Evolutionary conservation across 148 eudicot species (phyloP), one percentile per base, ranked within the genome.

Genomic region (Dysphania ambrosioides): DNA sequence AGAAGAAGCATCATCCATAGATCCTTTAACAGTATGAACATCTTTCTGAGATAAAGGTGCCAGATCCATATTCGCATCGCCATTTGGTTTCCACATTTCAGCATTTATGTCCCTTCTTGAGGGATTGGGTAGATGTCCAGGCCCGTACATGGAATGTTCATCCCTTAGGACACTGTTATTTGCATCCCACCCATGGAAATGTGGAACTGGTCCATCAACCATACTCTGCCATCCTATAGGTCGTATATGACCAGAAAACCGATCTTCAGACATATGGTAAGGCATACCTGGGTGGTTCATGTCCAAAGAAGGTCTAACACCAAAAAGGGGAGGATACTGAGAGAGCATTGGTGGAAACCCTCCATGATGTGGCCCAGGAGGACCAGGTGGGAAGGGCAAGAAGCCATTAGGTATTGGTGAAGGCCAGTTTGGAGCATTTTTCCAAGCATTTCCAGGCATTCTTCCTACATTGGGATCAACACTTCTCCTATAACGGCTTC

Each of bases 341-440:
- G 83, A 86, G 80, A 94, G 77, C 41, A 87, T 82, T 0, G 97
- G 88, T 75, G 88, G 98, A 78, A 88, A 92, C 65, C 81, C 88
- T 15, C 87, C 84, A 66, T 89, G 92, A 72, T 89, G 91, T 55
- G 93, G 96, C 68, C 87, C 91, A 72, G 88, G 84, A 69, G 86
- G 83, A 26, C 86, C 86, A 36, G 79, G 96, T n/a, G 87, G 93
- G 77, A 86, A 94, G 56, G 98, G 96, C 68, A 90, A 82, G 75
- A 85, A 90, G 40, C 98, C 96, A 82, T 90, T 90, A 65, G 90
- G 72, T 79, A 90, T 56, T 16, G 93, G 92, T 29, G 97, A 82
- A 75, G 96, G 92, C 98, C 98, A 94, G 72, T 76, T 92, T 58
- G 88, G 96, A 68, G 83, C 84, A 34, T 93, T 89, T 72, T 88